phyloP scores from a whole-genome alignment of 192 early-diverging fungal genomes.

The Endogone sp. region DNA sequence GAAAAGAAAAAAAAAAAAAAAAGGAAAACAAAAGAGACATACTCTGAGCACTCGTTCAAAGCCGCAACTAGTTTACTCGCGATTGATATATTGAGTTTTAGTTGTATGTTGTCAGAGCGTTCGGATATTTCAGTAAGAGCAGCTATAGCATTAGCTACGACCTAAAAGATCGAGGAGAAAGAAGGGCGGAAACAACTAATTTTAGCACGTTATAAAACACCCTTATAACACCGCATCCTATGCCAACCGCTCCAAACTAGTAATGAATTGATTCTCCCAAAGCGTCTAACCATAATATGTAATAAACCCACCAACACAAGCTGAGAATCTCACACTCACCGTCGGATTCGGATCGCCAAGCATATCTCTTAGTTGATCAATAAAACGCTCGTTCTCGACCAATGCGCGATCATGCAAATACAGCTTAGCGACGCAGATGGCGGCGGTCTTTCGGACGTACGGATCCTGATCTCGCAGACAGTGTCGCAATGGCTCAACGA shows the following conservation, averaged over 20 bases:
- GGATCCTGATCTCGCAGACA: slow-evolving; percentile 86
- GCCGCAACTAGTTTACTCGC: slow-evolving; percentile 92
- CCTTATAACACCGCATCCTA: no score
- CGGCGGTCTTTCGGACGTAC: slow-evolving; percentile 96
- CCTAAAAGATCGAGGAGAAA: slow-evolving; percentile 56
- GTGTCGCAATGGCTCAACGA: slow-evolving; percentile 82
- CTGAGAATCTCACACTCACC: slow-evolving; percentile 43
- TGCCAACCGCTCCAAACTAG: no score
- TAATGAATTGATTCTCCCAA: no score
- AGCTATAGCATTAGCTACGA: slow-evolving; percentile 94
- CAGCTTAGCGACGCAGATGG: slow-evolving; percentile 91
- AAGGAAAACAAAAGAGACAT: slow-evolving; percentile 13
- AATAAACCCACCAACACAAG: neutral
- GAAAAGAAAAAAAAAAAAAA: neutral
- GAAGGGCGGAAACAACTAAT: no score
- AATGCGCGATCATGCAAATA: slow-evolving; percentile 84
- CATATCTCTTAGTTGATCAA: slow-evolving; percentile 86
- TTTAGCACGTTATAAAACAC: no score
- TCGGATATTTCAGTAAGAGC: slow-evolving; percentile 94
- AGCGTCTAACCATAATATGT: neutral
- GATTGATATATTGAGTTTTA: slow-evolving; percentile 79
- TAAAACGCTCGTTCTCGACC: slow-evolving; percentile 82
- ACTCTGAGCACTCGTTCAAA: slow-evolving; percentile 95
- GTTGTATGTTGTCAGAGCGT: slow-evolving; percentile 78
- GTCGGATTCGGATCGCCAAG: slow-evolving; percentile 89